Conservation (phyloP, 1,139 yeast genomes). For the Meyerozyma elateridarum region DNA sequence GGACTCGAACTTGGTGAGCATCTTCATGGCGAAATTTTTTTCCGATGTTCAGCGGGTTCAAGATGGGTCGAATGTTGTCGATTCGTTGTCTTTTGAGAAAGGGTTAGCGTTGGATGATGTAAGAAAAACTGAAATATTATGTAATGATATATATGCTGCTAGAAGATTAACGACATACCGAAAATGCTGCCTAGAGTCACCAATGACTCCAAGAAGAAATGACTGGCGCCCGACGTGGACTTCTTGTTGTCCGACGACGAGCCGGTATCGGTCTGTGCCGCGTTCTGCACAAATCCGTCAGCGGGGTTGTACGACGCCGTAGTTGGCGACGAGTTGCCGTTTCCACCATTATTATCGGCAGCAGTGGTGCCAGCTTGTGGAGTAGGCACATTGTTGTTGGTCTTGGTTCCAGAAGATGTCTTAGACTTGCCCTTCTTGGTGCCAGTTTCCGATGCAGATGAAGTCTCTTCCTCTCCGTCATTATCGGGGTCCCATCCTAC, state of each 20-base stretch:
- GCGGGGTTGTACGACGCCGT: constrained; percentile 9
- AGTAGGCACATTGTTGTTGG: constrained; percentile 11
- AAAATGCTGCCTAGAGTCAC: not conserved
- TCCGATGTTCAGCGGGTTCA: not conserved
- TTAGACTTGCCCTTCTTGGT: no score
- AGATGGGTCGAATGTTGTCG: constrained; percentile 4
- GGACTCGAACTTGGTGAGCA: constrained; percentile 96
- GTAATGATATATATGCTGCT: constrained; percentile 1
- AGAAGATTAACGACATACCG: constrained; percentile 1
- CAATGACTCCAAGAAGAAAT: not conserved
- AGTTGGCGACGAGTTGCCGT: constrained; percentile 8
- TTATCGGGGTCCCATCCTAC: constrained; percentile 61
- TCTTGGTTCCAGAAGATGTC: constrained; percentile 12
- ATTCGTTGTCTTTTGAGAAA: constrained; percentile 4
- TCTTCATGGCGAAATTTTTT: constrained; percentile 61
- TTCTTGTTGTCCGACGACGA: not conserved
- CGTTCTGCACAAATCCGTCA: constrained; percentile 36
- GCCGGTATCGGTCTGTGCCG: constrained; percentile 8
- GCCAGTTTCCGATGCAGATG: constrained; percentile 12
- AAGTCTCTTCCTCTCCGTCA: constrained; percentile 14
- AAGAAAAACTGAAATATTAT: not conserved
- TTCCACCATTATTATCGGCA: constrained; percentile 12
- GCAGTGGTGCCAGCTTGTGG: constrained; percentile 12
- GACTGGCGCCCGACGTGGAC: constrained; percentile 3
- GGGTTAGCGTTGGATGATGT: not conserved